Conservation (phyloP, 116 monocot species). For the Cymodocea nodosa region DNA sequence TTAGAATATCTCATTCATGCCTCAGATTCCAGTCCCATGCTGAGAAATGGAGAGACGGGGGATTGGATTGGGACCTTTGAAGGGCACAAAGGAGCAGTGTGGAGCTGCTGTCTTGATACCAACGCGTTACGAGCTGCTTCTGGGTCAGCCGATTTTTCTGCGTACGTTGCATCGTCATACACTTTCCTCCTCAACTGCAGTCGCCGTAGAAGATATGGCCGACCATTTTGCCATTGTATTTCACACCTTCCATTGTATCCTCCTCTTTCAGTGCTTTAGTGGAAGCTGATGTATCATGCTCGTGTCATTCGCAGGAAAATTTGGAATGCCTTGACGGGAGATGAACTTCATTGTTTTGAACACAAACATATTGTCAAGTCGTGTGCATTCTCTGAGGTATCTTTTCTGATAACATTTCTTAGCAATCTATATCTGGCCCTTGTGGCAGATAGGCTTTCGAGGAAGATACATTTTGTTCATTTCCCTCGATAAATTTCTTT, state of each 20-base stretch:
- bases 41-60: constrained; percentile 89
- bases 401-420: background rate
- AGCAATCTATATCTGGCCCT: too few species aligned
- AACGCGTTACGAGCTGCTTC: constrained; percentile 85
- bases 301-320: constrained; percentile 51
- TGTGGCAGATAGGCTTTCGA: too few species aligned
- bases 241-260: too few species aligned
- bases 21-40: constrained; percentile 83
- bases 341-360: constrained; percentile 85
- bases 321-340: constrained; percentile 89
- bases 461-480: too few species aligned
- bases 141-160: constrained; percentile 85
- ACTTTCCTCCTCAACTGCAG: background rate
- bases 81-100: constrained; percentile 97
- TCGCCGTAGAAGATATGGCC: background rate
- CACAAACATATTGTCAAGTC: constrained; percentile 95
- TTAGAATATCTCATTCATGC: background rate
- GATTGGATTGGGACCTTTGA: constrained; percentile 97
- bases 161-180: constrained; percentile 30
- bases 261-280: background rate
- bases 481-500: too few species aligned
- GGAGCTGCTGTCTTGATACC: constrained; percentile 90
- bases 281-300: background rate
- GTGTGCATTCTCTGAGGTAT: constrained; percentile 93
- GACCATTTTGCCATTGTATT: background rate